Evolutionary conservation across 1,284 basidiomycete species (phyloP).

Genomic region (Neolentinus lepideus): DNA sequence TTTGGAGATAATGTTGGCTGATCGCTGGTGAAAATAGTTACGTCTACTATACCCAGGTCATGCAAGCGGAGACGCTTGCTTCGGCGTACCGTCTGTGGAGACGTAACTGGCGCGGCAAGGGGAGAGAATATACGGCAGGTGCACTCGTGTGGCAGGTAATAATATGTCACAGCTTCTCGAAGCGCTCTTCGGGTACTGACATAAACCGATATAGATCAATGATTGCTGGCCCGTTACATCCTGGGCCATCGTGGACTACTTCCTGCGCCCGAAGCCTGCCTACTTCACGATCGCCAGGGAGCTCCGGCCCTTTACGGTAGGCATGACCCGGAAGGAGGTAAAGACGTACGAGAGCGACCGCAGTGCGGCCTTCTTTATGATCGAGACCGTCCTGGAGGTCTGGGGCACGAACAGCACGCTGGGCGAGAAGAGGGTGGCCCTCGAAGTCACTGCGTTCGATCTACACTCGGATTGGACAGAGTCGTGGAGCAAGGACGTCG

Average conservation of each 20-base stretch:
- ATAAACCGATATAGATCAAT: constrained; percentile 56
- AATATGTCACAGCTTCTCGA: neutral
- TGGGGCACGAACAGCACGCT: constrained; percentile 83
- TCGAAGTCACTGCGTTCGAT: constrained; percentile 71
- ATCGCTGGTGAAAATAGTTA: constrained; percentile 28
- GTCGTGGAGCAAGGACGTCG: constrained; percentile 40
- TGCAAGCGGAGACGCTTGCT: constrained; percentile 59
- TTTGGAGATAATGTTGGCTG: neutral
- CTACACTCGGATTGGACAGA: constrained; percentile 54
- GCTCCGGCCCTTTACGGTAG: constrained; percentile 39
- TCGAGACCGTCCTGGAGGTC: constrained; percentile 63
- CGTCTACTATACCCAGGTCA: constrained; percentile 55
- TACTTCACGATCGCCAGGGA: constrained; percentile 51
- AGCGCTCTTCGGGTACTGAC: constrained; percentile 29
- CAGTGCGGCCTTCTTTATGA: constrained; percentile 58
- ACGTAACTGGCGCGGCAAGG: constrained; percentile 51
- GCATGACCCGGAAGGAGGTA: constrained; percentile 64
- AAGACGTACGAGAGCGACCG: constrained; percentile 49
- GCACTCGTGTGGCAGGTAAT: neutral
- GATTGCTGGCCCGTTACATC: constrained; percentile 69
- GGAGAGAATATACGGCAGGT: constrained; percentile 44
- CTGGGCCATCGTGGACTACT: constrained; percentile 68
- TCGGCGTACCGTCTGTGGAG: constrained; percentile 57
- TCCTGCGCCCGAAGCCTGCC: constrained; percentile 52
- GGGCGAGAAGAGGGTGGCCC: constrained; percentile 41